Conservation (phyloP, 2,329 filamentous ascomycete genomes). For the Sporothrix brasiliensis region DNA sequence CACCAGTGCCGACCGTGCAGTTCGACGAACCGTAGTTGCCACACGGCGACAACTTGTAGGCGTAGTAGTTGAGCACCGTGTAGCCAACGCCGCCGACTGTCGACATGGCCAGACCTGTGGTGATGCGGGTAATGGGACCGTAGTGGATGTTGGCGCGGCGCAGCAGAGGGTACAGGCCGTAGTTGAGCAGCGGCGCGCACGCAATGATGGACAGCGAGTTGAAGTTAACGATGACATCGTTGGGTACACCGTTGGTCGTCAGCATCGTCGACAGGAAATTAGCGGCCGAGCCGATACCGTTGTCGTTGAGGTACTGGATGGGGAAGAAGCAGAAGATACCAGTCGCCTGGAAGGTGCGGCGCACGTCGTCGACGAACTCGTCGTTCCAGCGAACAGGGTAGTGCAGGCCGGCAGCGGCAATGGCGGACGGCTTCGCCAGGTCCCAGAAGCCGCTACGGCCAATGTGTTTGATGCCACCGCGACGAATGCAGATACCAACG, state of each 20-base stretch:
- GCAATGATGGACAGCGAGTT: conserved; percentile 75
- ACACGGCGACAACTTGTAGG: conserved; percentile 49
- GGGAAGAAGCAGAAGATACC: conserved; percentile 66
- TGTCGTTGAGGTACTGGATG: conserved; percentile 50
- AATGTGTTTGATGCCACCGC: conserved; percentile 46
- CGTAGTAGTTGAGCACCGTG: conserved; percentile 48
- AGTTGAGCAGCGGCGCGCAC: conserved; percentile 71
- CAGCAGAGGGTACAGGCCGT: conserved; percentile 67
- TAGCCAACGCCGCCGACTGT: conserved; percentile 51
- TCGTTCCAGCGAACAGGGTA: conserved; percentile 58
- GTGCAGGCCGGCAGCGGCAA: conserved; percentile 47
- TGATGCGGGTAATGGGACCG: conserved; percentile 75
- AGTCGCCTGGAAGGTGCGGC: conserved; percentile 68
- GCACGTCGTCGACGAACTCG: conserved; percentile 51
- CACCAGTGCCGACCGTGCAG: conserved; percentile 43
- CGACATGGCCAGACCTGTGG: conserved; percentile 56
- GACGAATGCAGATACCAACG: conserved; percentile 47
- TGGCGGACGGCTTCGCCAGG: conserved; percentile 66
- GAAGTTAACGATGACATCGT: conserved; percentile 74
- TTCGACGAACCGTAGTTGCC: conserved; percentile 47
- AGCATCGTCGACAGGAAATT: conserved; percentile 54
- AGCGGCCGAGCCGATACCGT: conserved; percentile 55
- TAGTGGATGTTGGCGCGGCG: conserved; percentile 66
- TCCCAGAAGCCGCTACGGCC: conserved; percentile 63
- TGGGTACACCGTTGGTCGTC: conserved; percentile 67